These are phyloP conservation scores for Hibiscus mutabilis DNA, from an alignment of 345 rosid genomes.

Conservation along the genomic window DNA sequence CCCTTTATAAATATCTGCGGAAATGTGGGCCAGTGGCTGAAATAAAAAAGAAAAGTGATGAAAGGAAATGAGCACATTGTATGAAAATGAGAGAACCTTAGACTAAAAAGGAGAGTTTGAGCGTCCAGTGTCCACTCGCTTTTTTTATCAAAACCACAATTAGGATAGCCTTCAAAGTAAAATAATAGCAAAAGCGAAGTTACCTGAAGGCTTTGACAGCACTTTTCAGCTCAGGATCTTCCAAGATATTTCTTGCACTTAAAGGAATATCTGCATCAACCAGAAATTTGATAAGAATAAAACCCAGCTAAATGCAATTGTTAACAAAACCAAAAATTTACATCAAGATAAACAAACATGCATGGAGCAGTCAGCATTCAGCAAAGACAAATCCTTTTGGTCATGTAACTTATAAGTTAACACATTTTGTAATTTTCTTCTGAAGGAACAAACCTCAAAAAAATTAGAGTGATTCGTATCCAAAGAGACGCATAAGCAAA, in stretches of 20 bases:
- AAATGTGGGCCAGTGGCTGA: slow-evolving; percentile 95
- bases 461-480: background rate
- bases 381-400: background rate
- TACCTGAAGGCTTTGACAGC: slow-evolving; percentile 90
- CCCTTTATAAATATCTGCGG: slow-evolving; percentile 93
- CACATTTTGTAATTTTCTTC: background rate
- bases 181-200: background rate
- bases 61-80: background rate
- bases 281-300: slow-evolving; percentile 12
- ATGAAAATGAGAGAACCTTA: background rate
- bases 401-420: background rate
- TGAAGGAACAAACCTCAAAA: background rate
- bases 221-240: slow-evolving; percentile 69
- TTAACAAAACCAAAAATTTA: background rate
- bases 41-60: slow-evolving; percentile 8
- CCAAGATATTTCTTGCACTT: slow-evolving; percentile 83
- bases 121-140: background rate
- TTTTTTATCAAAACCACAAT: background rate
- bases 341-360: background rate
- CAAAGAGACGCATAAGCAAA: background rate
- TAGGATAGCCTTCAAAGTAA: background rate
- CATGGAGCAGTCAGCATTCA: too few species aligned
- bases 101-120: background rate
- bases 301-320: background rate
- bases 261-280: slow-evolving; percentile 59